These are phyloP conservation scores for Neurospora sp. DNA, from an alignment of 495 filamentous ascomycete species.

Conservation along the genomic window DNA sequence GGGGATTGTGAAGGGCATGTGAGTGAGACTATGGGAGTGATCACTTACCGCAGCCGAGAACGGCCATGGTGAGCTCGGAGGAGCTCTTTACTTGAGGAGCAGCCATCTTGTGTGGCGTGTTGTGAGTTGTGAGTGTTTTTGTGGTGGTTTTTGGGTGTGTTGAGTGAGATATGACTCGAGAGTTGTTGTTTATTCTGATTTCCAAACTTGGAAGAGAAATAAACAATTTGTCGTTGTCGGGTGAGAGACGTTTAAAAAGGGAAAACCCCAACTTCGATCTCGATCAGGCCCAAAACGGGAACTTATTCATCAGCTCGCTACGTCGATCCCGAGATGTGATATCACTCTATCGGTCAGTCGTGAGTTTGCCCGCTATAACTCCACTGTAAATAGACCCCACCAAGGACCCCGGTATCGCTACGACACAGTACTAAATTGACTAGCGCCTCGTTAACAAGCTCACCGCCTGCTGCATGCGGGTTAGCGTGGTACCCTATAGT, in stretches of 20 bases:
- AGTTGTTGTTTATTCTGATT: background rate
- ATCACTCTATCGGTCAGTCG: background rate
- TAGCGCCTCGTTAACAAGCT: background rate
- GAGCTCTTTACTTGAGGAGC: constrained; percentile 15
- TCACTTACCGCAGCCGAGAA: constrained; percentile 60
- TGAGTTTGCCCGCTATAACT: background rate
- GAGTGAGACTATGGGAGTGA: no score
- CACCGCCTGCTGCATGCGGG: background rate
- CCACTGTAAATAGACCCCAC: background rate
- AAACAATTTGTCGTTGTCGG: background rate
- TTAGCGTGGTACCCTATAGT: background rate
- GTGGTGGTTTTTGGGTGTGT: background rate
- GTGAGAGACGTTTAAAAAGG: no score
- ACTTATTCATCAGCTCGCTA: background rate
- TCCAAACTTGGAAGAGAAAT: background rate
- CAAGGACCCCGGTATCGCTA: background rate
- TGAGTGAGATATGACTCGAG: background rate
- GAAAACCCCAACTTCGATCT: background rate
- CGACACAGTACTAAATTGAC: background rate
- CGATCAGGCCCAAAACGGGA: background rate
- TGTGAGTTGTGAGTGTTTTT: background rate
- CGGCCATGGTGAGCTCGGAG: constrained; percentile 52
- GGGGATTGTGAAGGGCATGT: no score
- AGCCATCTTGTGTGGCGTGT: constrained; percentile 13
- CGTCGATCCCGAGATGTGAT: background rate